phyloP scores from a whole-genome alignment of 805 yeast genomes.

The Myxozyma vanderwaltii region DNA sequence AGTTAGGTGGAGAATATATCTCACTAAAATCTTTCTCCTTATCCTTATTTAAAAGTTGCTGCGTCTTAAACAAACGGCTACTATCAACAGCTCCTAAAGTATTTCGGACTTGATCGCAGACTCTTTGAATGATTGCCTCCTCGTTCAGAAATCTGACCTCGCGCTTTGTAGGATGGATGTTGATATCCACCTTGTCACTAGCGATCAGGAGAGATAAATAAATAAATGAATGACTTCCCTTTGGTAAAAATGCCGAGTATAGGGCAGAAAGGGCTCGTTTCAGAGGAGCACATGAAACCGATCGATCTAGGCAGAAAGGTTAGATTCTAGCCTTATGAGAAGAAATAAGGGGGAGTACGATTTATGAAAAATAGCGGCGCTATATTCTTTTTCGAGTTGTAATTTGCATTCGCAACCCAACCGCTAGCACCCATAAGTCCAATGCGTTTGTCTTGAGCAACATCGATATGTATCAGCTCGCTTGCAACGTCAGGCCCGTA shows the following conservation, averaged over 20 bases:
- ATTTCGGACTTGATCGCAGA: constrained; percentile 54
- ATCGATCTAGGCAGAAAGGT: constrained; percentile 48
- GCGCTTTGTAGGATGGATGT: constrained; percentile 92
- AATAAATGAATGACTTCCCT: constrained; percentile 74
- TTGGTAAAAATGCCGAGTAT: constrained; percentile 71
- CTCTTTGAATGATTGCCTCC: constrained; percentile 73
- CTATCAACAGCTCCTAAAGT: constrained; percentile 61
- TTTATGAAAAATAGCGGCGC: constrained; percentile 83
- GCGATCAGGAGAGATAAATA: constrained; percentile 69
- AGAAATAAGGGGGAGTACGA: too few relatives aligned
- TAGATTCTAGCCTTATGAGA: too few relatives aligned
- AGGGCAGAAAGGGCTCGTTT: constrained; percentile 64
- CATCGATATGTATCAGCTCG: constrained; percentile 56
- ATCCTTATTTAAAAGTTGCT: constrained; percentile 51
- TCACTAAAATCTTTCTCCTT: neutral
- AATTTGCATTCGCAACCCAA: constrained; percentile 70
- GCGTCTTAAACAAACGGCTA: constrained; percentile 68
- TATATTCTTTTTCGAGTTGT: constrained; percentile 61
- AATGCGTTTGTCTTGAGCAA: constrained; percentile 42
- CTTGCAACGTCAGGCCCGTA: constrained; percentile 71
- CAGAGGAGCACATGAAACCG: constrained; percentile 81
- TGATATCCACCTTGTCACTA: constrained; percentile 81
- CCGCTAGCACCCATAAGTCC: constrained; percentile 64
- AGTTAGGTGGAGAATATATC: neutral
- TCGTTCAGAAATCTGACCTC: constrained; percentile 86